Base-by-base conservation (phyloP, 148 eudicot species). In the Spergularia bocconei region DNA sequence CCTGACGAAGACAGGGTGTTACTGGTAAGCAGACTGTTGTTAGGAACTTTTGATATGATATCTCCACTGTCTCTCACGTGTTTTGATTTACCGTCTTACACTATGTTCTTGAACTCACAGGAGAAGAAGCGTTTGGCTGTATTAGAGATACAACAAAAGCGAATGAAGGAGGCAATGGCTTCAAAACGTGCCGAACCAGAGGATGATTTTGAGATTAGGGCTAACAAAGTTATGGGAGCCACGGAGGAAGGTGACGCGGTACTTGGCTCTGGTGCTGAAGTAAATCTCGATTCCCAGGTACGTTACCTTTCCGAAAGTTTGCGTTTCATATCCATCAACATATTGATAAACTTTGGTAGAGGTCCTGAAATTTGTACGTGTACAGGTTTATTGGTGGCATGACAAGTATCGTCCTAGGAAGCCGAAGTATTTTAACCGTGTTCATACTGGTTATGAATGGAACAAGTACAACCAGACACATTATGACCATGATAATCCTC, bases 361-460 rank as follows among this genome's bases (percentile, higher is more conserved):
- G 58, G 36, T 52, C 58, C 58, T 67, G 65, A 17, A 76, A 36
- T 17, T 36, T 19, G 15, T 66, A 57, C 52, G 67, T n/a, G 33
- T 85, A 65, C 90, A 91, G 97, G 99, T 95, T 14, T 95, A 95
- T 75, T 95, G 99, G 99, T 95, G 99, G 99, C 99, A 92, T 79
- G 99, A 95, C 79, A 95, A 95, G 66, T 95, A 92, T 74, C 93
- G 99, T 2, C 99, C 99, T 1, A 84, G 99, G 81, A 95, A 95
- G 75, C 99, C 99, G 1, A 95, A 95, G 81, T 95, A 95, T 80
- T 95, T 95, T 71, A 95, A 95, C 66, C 97, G 99, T 56, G 99
- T 95, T 69, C 99, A 95, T 77, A 95, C 99, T n/a, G 99, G 99
- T 52, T 95, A 95, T 63, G 99, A 95, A 80, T 95, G 99, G 99